Percentiles rank a stretch among this genome's conserved stretches.
phyloP scores from a whole-genome alignment of 2,329 filamentous ascomycete species.

The Paraphoma sp. region DNA sequence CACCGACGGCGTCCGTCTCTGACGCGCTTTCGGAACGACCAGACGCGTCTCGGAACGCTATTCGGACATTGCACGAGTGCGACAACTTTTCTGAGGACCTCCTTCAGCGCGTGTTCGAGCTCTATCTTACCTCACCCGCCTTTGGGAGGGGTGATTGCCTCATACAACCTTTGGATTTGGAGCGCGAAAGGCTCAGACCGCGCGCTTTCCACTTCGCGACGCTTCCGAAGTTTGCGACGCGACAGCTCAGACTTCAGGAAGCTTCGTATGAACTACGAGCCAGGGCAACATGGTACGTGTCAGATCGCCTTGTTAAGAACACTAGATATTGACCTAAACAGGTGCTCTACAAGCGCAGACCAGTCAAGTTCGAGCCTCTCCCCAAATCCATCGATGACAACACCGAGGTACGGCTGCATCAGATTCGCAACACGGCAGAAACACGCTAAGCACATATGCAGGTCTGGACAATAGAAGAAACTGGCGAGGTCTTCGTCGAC shows the following conservation, averaged over 20 bases:
- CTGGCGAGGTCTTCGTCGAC: slow-evolving; percentile 84
- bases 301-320: slow-evolving; percentile 11
- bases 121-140: slow-evolving; percentile 10
- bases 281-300: slow-evolving; percentile 41
- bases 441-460: slow-evolving; percentile 52
- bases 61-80: slow-evolving; percentile 38
- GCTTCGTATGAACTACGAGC: slow-evolving; percentile 41
- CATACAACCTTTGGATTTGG: background rate
- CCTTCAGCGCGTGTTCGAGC: slow-evolving; percentile 26
- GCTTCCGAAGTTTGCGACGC: slow-evolving; percentile 37
- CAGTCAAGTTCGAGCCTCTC: slow-evolving; percentile 79
- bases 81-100: slow-evolving; percentile 37
- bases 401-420: slow-evolving; percentile 70
- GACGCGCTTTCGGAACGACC: slow-evolving; percentile 53
- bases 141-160: slow-evolving; percentile 17
- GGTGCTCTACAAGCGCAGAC: slow-evolving; percentile 97
- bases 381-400: slow-evolving; percentile 80
- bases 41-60: slow-evolving; percentile 47
- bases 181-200: slow-evolving; percentile 3
- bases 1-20: slow-evolving; percentile 32
- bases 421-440: slow-evolving; percentile 14
- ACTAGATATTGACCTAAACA: slow-evolving; percentile 50
- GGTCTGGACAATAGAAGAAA: slow-evolving; percentile 92
- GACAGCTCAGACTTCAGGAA: slow-evolving; percentile 20
- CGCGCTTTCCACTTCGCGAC: slow-evolving; percentile 31